These are phyloP conservation scores for Jaltomata sinuosa DNA, from an alignment of 257 asterid species.

Conservation along the genomic window DNA sequence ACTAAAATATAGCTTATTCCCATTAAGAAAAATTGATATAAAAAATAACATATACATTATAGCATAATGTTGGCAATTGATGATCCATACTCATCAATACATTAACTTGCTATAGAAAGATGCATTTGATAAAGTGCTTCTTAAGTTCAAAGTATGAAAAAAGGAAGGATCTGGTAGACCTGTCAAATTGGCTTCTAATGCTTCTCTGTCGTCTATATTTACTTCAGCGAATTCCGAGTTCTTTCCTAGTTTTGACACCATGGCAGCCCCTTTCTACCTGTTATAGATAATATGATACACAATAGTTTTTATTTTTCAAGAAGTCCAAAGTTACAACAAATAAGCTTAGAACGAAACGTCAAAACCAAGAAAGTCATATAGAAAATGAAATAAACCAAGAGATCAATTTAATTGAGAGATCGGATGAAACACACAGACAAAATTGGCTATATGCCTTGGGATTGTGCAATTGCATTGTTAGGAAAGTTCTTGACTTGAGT, in stretches of 20 bases:
- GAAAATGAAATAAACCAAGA: background rate
- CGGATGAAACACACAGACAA: background rate
- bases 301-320: background rate
- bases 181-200: slow-evolving; percentile 43
- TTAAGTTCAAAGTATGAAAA: background rate
- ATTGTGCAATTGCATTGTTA: background rate
- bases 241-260: slow-evolving; percentile 59
- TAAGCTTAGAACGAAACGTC: background rate
- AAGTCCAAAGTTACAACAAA: background rate
- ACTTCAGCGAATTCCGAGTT: slow-evolving; percentile 58
- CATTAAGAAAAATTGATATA: background rate
- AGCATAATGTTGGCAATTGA: background rate
- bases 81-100: background rate
- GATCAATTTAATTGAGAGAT: background rate
- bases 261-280: slow-evolving; percentile 73
- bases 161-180: slow-evolving; percentile 5
- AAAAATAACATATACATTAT: background rate
- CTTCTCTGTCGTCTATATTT: slow-evolving; percentile 42
- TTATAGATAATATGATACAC: background rate
- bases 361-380: background rate
- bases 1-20: background rate
- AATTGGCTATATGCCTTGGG: background rate
- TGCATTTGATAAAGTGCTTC: background rate
- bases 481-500: background rate
- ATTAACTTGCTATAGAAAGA: background rate